These are phyloP conservation scores for Paraconiothyrium brasiliense DNA, from an alignment of 2,329 filamentous ascomycete genomes.

Conservation along the genomic window DNA sequence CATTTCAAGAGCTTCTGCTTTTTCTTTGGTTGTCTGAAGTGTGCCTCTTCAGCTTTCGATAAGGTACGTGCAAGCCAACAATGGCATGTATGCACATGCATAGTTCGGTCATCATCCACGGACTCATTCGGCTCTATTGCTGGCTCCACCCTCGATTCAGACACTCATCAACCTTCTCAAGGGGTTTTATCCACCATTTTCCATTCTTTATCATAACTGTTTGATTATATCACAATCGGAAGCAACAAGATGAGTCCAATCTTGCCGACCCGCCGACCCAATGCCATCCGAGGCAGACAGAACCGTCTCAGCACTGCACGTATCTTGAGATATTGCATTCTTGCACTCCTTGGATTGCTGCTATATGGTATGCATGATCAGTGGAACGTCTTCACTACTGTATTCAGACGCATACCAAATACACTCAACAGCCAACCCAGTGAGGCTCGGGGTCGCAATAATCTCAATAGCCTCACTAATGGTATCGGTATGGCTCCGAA, in stretches of 20 bases:
- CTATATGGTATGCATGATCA: slow-evolving; percentile 10
- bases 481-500: not conserved
- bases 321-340: slow-evolving; percentile 15
- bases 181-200: no score
- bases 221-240: not conserved
- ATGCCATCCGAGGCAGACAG: slow-evolving; percentile 12
- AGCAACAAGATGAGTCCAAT: slow-evolving; percentile 6
- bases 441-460: not conserved
- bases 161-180: no score
- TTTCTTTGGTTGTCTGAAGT: no score
- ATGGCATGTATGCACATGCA: no score
- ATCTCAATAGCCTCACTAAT: not conserved
- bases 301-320: slow-evolving; percentile 11
- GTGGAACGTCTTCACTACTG: not conserved
- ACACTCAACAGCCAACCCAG: not conserved
- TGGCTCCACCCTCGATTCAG: no score
- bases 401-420: no score
- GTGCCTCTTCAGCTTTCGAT: no score
- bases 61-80: no score
- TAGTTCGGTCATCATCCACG: no score
- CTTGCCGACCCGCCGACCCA: slow-evolving; percentile 4
- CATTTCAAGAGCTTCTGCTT: no score
- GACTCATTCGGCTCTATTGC: no score
- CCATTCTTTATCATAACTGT: not conserved
- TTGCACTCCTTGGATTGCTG: slow-evolving; percentile 10